phyloP scores from a whole-genome alignment of 306 rosid genomes.

The Calophaca sinica region DNA sequence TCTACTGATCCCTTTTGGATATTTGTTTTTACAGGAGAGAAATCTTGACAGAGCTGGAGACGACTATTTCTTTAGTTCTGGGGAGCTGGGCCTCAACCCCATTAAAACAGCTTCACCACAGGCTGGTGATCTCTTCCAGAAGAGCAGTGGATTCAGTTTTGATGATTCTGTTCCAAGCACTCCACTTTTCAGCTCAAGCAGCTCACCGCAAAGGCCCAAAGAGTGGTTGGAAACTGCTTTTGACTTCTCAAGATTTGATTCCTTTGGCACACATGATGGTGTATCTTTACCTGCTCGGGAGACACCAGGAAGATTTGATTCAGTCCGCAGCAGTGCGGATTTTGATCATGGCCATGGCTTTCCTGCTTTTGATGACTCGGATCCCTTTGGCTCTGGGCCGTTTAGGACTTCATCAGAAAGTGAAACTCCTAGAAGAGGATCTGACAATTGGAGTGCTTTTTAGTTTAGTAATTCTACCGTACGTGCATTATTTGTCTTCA shows the following conservation, averaged over 20 bases:
- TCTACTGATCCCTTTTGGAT: constrained; percentile 40
- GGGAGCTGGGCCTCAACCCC: constrained; percentile 82
- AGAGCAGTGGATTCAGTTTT: constrained; percentile 71
- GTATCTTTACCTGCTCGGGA: constrained; percentile 66
- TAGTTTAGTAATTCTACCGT: constrained; percentile 52
- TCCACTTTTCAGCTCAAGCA: constrained; percentile 76
- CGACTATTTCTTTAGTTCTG: constrained; percentile 74
- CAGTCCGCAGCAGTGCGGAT: constrained; percentile 72
- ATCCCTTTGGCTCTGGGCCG: constrained; percentile 87
- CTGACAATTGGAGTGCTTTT: constrained; percentile 90
- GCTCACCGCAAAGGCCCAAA: constrained; percentile 66
- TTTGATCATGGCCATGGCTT: constrained; percentile 73
- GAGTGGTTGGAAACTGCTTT: constrained; percentile 74
- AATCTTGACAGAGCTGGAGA: constrained; percentile 69
- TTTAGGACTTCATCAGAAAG: constrained; percentile 68
- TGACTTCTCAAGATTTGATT: constrained; percentile 87
- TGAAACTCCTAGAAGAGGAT: constrained; percentile 74
- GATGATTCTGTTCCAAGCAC: constrained; percentile 98
- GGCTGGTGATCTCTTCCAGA: constrained; percentile 59
- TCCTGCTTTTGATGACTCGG: constrained; percentile 89
- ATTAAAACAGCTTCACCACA: constrained; percentile 74
- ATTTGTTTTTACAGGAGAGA: constrained; percentile 55
- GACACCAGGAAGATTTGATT: constrained; percentile 69
- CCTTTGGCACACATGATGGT: constrained; percentile 72
- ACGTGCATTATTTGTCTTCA: constrained; percentile 39